Evolutionary conservation across 352 stramenopile genomes (phyloP).

Genomic region (Phytophthora tubulina): DNA sequence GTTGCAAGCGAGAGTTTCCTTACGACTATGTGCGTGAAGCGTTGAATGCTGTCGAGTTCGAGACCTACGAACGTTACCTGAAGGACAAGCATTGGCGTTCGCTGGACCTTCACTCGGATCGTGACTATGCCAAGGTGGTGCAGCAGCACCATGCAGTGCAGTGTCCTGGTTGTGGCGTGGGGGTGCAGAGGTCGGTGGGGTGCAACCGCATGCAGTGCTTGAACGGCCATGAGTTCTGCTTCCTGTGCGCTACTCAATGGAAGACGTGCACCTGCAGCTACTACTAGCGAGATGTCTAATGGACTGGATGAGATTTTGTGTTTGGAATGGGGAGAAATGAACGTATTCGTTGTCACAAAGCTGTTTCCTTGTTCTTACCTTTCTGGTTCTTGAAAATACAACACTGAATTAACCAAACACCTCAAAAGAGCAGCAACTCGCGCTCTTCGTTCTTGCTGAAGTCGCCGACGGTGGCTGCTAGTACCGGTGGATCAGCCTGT

Average conservation of each 20-base stretch:
- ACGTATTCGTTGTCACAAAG: slow-evolving; percentile 8
- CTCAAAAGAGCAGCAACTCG: slow-evolving; percentile 48
- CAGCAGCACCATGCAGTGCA: slow-evolving; percentile 49
- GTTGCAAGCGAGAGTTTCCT: slow-evolving; percentile 78
- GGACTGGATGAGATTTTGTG: neutral
- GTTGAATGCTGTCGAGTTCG: slow-evolving; percentile 41
- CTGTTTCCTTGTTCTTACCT: neutral
- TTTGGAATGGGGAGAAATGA: neutral
- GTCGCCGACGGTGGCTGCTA: slow-evolving; percentile 46
- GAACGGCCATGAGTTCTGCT: slow-evolving; percentile 78
- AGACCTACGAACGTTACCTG: slow-evolving; percentile 64
- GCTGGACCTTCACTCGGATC: slow-evolving; percentile 64
- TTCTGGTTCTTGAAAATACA: no score
- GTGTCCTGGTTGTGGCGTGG: slow-evolving; percentile 76
- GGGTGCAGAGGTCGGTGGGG: slow-evolving; percentile 59
- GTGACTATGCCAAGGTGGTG: slow-evolving; percentile 64
- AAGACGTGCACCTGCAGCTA: slow-evolving; percentile 51
- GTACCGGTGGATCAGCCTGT: slow-evolving; percentile 53
- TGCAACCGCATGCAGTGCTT: slow-evolving; percentile 71
- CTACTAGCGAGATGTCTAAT: no score
- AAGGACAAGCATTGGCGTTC: slow-evolving; percentile 59
- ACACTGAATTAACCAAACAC: no score
- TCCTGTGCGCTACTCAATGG: slow-evolving; percentile 42
- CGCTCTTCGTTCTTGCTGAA: slow-evolving; percentile 35
- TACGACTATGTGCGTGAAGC: slow-evolving; percentile 65